Evolutionary conservation across 257 asterid genomes (phyloP).

Genomic region (Craterostigma plantagineum): DNA sequence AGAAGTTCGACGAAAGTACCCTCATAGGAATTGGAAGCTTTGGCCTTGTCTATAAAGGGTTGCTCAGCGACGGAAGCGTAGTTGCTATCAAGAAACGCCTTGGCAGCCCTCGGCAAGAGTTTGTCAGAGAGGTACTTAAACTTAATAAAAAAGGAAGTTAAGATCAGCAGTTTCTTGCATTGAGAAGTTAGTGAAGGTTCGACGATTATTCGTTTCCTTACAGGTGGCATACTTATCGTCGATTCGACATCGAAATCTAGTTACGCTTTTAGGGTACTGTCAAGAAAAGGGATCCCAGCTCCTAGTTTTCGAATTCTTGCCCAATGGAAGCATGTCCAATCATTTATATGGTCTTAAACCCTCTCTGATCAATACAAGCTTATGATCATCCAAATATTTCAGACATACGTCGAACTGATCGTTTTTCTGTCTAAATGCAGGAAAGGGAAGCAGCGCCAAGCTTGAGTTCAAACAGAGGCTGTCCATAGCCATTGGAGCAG

Average conservation of each 20-base stretch:
- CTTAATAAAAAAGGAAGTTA: too few species aligned
- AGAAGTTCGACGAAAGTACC: too few species aligned
- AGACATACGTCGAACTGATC: too few species aligned
- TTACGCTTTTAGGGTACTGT: slow-evolving; percentile 48
- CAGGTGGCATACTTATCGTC: slow-evolving; percentile 39
- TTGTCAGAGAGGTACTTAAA: too few species aligned
- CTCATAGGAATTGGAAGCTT: too few species aligned
- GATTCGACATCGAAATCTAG: slow-evolving; percentile 46
- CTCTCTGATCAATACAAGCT: too few species aligned
- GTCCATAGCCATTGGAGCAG: slow-evolving; percentile 54
- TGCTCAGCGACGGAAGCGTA: too few species aligned
- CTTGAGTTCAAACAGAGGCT: slow-evolving; percentile 71
- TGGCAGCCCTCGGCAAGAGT: too few species aligned
- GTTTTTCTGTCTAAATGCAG: slow-evolving; percentile 12
- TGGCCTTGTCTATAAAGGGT: too few species aligned
- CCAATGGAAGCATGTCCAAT: slow-evolving; percentile 46
- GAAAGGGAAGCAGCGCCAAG: slow-evolving; percentile 24
- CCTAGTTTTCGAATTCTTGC: slow-evolving; percentile 50
- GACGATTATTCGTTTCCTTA: neutral
- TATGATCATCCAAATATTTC: too few species aligned
- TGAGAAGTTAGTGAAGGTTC: neutral
- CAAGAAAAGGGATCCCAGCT: slow-evolving; percentile 48
- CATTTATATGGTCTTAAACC: slow-evolving; percentile 67
- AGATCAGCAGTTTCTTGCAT: too few species aligned
- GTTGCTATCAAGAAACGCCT: too few species aligned